Evolutionary conservation across 768 basidiomycete genomes (phyloP).

Genomic region (Rhodotorula diobovata): DNA sequence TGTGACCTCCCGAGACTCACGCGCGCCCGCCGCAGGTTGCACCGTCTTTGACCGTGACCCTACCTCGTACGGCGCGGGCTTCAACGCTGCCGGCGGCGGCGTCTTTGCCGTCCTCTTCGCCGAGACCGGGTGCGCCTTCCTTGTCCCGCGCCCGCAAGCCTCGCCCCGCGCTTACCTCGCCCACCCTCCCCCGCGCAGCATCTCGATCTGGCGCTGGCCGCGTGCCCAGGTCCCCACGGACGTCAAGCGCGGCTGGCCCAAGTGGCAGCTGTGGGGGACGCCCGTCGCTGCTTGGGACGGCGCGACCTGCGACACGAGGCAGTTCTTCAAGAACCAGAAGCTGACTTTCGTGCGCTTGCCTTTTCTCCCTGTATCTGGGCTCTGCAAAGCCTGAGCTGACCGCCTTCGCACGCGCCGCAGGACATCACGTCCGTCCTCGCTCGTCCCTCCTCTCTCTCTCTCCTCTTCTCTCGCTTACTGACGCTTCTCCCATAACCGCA

Average conservation of each 20-base stretch:
- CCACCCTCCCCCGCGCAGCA: slow-evolving; percentile 31
- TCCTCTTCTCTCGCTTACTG: not conserved
- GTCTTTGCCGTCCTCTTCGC: slow-evolving; percentile 45
- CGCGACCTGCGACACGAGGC: slow-evolving; percentile 47
- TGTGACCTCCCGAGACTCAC: slow-evolving; percentile 42
- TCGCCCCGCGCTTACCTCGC: slow-evolving; percentile 21
- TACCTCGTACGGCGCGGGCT: slow-evolving; percentile 51
- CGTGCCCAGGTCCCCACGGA: slow-evolving; percentile 44
- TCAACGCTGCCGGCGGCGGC: slow-evolving; percentile 53
- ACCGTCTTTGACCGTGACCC: slow-evolving; percentile 48
- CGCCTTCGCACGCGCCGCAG: not conserved
- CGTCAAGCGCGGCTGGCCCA: slow-evolving; percentile 43
- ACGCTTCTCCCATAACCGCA: not conserved
- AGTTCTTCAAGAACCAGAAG: slow-evolving; percentile 45
- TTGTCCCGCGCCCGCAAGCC: slow-evolving; percentile 24
- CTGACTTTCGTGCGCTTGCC: not conserved
- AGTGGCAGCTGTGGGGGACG: slow-evolving; percentile 51
- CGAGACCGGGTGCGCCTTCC: slow-evolving; percentile 46
- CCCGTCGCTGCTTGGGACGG: slow-evolving; percentile 50
- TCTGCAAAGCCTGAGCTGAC: not conserved
- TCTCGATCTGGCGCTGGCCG: slow-evolving; percentile 55
- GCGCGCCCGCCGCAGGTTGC: slow-evolving; percentile 47
- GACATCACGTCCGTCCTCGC: slow-evolving; percentile 22
- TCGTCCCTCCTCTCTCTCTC: not conserved
- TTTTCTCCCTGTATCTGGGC: too few relatives aligned